Conservation (phyloP, 345 rosid species). For the Linum lewisii region DNA sequence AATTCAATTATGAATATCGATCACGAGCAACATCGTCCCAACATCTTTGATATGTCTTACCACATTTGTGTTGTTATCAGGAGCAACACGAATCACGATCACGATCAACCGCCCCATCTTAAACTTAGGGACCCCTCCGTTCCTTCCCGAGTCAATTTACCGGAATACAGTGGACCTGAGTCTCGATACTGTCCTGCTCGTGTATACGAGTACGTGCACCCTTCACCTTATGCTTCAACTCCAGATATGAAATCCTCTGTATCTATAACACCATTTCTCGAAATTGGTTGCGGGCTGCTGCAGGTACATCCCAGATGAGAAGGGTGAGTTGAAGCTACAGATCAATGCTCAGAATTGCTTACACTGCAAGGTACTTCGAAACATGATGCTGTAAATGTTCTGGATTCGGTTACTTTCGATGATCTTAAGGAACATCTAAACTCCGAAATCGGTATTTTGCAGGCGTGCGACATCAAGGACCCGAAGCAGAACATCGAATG, state of each 20-base stretch:
- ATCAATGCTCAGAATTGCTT: conserved; percentile 91
- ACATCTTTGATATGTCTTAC: too few relatives aligned
- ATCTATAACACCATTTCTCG: conserved; percentile 1
- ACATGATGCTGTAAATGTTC: neutral
- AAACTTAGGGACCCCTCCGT: conserved; percentile 54
- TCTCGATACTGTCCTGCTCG: conserved; percentile 92
- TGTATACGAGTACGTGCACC: conserved; percentile 66
- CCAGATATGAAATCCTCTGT: conserved; percentile 1
- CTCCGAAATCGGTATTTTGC: conserved; percentile 7
- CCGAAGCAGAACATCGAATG: conserved; percentile 90
- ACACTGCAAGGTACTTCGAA: conserved; percentile 72
- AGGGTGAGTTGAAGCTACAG: conserved; percentile 60
- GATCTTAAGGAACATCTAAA: neutral
- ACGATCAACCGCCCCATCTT: conserved; percentile 89
- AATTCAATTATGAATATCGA: neutral
- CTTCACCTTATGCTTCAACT: conserved; percentile 1
- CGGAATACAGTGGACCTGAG: conserved; percentile 77
- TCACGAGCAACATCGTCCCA: too few relatives aligned
- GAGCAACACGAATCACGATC: conserved; percentile 95
- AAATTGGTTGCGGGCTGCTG: conserved; percentile 7
- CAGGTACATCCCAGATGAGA: conserved; percentile 73
- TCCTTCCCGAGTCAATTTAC: conserved; percentile 70
- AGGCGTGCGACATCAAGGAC: conserved; percentile 92
- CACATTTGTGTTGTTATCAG: conserved; percentile 24
- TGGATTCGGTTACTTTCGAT: neutral